Evolutionary conservation across 1,284 basidiomycete species (phyloP), one percentile per base, ranked within the genome.

Genomic region (Malassezia arunalokei): DNA sequence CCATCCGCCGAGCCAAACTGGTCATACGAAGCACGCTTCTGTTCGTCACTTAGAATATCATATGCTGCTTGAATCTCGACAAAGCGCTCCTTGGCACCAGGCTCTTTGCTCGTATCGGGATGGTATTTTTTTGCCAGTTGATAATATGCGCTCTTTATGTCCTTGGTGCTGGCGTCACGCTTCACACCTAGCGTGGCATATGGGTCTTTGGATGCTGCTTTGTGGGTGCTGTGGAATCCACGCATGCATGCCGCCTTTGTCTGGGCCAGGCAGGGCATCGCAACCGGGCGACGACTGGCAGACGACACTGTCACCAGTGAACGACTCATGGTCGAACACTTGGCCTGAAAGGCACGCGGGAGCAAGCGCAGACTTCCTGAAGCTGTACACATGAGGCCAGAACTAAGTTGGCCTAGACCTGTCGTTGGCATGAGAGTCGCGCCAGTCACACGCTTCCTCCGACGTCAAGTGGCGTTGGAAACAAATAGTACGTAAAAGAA

Each of bases 121-220:
- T 99, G 94, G 71, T 84, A 95, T 78, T 96, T 94, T 58, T 94
- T 86, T 29, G 94, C 94, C 59, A 99, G 84, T 87, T 95, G 80
- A 74, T 96, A 99, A 75, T 98, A 99, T 1, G 82, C 81, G 75
- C 94, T 92, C 80, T 99, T 99, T 70, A 99, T 95, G 63, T 98
- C 90, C 40, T 84, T 81, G 15, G 82, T 73, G 27, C 82, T 79
- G 41, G 92, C 86, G 74, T 91, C 87, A 66, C 83, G 83, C 63
- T 80, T 80, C 11, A 98, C 85, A 28, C 92, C 92, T 8, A 99
- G 77, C 15, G 87, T 84, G 40, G 85, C 76, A 74, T 99, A 99
- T 0, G 94, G 94, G 72, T 90, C 84, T 74, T 89, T 94, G 1
- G 62, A 59, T 6, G 30, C 43, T 3, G 27, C 20, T 8, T 5